Percentiles rank a stretch among this genome's conserved stretches.
Evolutionary conservation across 2,329 filamentous ascomycete genomes (phyloP).

Genomic region (Colletotrichum phormii): DNA sequence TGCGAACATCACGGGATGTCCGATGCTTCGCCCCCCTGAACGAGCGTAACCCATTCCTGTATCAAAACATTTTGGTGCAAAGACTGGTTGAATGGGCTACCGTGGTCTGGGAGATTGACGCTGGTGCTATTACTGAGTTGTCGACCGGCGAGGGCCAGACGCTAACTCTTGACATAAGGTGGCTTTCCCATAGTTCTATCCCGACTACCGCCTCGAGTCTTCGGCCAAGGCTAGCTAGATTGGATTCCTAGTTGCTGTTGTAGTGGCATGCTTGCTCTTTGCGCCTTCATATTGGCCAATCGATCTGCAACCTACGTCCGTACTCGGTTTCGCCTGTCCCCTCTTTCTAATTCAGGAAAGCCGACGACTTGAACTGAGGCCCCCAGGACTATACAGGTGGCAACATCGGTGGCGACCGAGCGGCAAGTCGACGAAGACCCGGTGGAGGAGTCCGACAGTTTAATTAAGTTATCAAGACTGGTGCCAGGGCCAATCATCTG

Average conservation of each 20-base stretch:
- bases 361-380: neutral
- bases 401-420: neutral
- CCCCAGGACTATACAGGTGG: neutral
- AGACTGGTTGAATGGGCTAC: too few species aligned
- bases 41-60: too few species aligned
- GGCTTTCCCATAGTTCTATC: too few species aligned
- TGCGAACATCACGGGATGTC: too few species aligned
- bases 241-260: neutral
- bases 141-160: too few species aligned
- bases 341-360: neutral
- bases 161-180: too few species aligned
- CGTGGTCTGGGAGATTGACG: too few species aligned
- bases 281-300: neutral
- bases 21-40: too few species aligned
- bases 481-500: neutral
- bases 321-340: neutral
- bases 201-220: too few species aligned
- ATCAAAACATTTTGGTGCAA: too few species aligned
- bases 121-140: too few species aligned
- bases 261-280: neutral
- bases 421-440: neutral
- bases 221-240: neutral
- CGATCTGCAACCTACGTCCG: neutral
- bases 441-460: neutral
- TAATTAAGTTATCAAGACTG: neutral